These are phyloP conservation scores for Delitschia confertaspora DNA, from an alignment of 495 filamentous ascomycete species.

Conservation along the genomic window DNA sequence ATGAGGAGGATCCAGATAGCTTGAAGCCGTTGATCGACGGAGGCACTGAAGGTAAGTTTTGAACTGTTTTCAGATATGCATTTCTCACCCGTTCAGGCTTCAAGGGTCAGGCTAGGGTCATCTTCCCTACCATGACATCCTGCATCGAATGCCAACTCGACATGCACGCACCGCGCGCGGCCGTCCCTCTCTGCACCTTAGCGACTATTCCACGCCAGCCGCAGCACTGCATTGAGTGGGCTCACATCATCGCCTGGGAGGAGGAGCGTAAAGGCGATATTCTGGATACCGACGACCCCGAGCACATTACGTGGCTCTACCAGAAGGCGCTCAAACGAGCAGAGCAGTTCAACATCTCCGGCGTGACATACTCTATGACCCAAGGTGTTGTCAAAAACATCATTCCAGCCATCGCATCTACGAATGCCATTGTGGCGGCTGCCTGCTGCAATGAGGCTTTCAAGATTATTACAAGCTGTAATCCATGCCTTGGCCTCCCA, in stretches of 20 bases:
- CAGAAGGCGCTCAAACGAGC: constrained; percentile 73
- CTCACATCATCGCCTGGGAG: constrained; percentile 79
- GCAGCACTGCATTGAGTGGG: constrained; percentile 99
- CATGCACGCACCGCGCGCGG: constrained; percentile 89
- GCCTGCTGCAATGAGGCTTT: constrained; percentile 93
- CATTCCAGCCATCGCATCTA: constrained; percentile 96
- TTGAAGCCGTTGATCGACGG: constrained; percentile 92
- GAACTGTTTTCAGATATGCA: not conserved
- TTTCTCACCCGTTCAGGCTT: constrained; percentile 50
- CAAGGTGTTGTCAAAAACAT: constrained; percentile 99
- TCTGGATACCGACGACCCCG: constrained; percentile 92
- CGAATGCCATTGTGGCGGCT: constrained; percentile 93
- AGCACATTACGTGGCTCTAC: constrained; percentile 96
- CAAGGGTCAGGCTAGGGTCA: constrained; percentile 92
- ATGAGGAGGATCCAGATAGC: constrained; percentile 65
- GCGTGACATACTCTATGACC: constrained; percentile 92
- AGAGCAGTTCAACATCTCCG: constrained; percentile 79
- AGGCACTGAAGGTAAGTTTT: constrained; percentile 70
- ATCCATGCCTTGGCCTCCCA: constrained; percentile 56
- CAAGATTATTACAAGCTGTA: constrained; percentile 78
- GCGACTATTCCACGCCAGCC: constrained; percentile 96
- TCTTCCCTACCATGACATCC: constrained; percentile 81
- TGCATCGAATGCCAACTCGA: constrained; percentile 98
- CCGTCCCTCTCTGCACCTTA: constrained; percentile 92
- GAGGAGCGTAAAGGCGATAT: constrained; percentile 46